Base-by-base conservation (phyloP, 2,329 filamentous ascomycete species). In the Diaporthe amygdali region DNA sequence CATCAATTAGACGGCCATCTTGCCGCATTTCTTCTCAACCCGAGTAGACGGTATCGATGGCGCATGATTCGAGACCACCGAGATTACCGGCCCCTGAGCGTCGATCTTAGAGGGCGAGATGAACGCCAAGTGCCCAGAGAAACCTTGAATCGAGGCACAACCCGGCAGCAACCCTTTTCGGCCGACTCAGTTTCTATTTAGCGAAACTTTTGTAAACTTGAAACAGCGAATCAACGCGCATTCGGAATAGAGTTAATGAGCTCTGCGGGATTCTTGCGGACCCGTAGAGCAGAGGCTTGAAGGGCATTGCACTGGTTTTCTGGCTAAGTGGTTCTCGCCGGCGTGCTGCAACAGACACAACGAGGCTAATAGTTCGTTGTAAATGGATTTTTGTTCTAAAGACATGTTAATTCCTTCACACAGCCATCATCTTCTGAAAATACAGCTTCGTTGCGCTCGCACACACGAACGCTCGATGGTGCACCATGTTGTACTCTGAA, bases 51-150 rank as follows among this genome's bases (percentile, higher is more conserved):
- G 59, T 47, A 47, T 47, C 27, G 14, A 34, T 14, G 59, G 41
- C 41, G 59, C 59, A 63, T 63, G 59, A 63, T 63, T 63, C 59
- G 59, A 63, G 59, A 47, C 59, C 59, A 63, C 59, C 59, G 59
- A 63, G 41, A 47, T 47, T 63, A 25, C 59, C 59, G 41, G 59
- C 59, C 59, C 59, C 59, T 63, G 59, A 47, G 41, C 15, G 59
- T 7, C 12, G 41, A 63, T 63, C 59, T 14, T 22, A 34, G 41
- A 37, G 41, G 12, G 59, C 59, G 59, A 63, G 59, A 63, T 63
- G 41, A 63, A 44, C 59, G 59, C 59, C 59, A 63, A 63, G 59
- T 14, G 59, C 27, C 59, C 59, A 63, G 39, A 32, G 15, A 63
- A 63, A 63, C 59, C 59, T 63, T 63, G 59, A 63, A 47, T 63